Conservation (phyloP, 2,329 filamentous ascomycete species). For the Thelonectria discophora region DNA sequence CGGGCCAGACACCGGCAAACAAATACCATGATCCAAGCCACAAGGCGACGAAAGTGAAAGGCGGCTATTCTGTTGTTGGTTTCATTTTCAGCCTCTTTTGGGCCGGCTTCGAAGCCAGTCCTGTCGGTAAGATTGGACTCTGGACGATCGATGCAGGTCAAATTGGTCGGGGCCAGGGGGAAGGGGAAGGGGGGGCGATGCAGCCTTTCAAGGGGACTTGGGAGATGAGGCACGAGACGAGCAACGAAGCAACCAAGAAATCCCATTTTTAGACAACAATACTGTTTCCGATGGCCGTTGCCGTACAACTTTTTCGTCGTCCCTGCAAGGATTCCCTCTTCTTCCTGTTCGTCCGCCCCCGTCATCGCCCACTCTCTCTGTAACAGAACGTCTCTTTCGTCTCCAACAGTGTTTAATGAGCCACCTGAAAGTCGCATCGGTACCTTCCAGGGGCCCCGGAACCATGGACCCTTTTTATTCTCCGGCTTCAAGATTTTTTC, state of each 20-base stretch:
- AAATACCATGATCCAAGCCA: neutral
- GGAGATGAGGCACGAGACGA: too few species aligned
- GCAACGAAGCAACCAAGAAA: neutral
- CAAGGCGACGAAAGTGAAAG: neutral
- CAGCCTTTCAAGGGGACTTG: too few species aligned
- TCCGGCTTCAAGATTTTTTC: neutral
- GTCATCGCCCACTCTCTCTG: neutral
- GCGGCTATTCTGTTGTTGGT: conserved; percentile 11
- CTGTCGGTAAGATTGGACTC: conserved; percentile 28
- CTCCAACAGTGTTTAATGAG: conserved; percentile 30
- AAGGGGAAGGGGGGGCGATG: conserved; percentile 2
- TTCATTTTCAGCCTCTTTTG: conserved; percentile 20
- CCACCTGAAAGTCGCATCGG: conserved; percentile 38
- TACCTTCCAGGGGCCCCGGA: neutral
- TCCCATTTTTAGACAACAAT: conserved; percentile 33
- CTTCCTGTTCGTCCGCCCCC: conserved; percentile 6
- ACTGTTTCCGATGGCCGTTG: too few species aligned
- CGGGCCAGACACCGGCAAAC: neutral
- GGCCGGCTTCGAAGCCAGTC: conserved; percentile 7
- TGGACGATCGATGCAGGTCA: conserved; percentile 38
- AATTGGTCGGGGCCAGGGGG: conserved; percentile 35
- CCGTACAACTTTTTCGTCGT: neutral
- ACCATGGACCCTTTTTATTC: conserved; percentile 1
- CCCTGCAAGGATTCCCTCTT: neutral
- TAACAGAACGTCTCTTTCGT: neutral